These are phyloP conservation scores for Phaseolus coccineus DNA, from an alignment of 331 rosid genomes.

Conservation along the genomic window DNA sequence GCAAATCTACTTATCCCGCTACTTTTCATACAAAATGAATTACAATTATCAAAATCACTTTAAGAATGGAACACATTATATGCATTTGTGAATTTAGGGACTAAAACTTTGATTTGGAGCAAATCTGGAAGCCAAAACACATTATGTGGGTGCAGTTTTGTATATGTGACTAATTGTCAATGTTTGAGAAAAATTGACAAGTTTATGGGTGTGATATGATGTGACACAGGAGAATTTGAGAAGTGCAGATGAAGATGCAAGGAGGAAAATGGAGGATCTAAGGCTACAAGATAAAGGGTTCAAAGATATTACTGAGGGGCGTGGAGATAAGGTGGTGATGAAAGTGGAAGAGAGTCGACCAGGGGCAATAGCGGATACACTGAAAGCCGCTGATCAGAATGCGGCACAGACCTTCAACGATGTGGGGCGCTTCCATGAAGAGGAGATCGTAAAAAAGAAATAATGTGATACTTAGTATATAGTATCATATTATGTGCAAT, in stretches of 20 bases:
- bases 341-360: constrained; percentile 55
- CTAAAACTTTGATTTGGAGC: too few relatives aligned
- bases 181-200: neutral
- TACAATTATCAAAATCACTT: too few relatives aligned
- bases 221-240: constrained; percentile 60
- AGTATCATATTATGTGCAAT: neutral
- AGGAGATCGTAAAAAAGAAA: constrained; percentile 32
- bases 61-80: too few relatives aligned
- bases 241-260: constrained; percentile 51
- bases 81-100: too few relatives aligned
- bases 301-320: constrained; percentile 13
- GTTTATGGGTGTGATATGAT: neutral
- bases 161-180: too few relatives aligned
- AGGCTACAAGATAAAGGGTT: constrained; percentile 43
- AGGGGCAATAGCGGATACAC: constrained; percentile 52
- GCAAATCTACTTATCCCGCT: too few relatives aligned
- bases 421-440: constrained; percentile 61
- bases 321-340: constrained; percentile 44
- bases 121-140: too few relatives aligned
- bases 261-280: constrained; percentile 57
- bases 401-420: constrained; percentile 72
- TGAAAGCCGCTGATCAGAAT: constrained; percentile 65
- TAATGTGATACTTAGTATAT: neutral
- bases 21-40: too few relatives aligned
- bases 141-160: too few relatives aligned